Evolutionary conservation across 2,329 filamentous ascomycete genomes (phyloP), one percentile per base, ranked within the genome.

Genomic region (Pyrenochaeta sp.): DNA sequence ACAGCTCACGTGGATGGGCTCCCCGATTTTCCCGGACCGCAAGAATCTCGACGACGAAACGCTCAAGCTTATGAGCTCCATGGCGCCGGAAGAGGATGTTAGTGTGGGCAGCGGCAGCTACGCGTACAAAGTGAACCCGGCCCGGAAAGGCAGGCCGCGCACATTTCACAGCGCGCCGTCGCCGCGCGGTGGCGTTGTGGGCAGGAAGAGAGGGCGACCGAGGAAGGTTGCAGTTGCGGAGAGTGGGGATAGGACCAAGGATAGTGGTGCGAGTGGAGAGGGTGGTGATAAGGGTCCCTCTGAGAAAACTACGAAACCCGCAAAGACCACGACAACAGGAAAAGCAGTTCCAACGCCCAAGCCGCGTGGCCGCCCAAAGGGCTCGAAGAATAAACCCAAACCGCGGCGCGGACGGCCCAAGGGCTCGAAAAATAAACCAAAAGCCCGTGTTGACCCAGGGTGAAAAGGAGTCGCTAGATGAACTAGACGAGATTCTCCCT

Each of bases 1-100:
- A 8, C 64, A 65, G 20, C 42, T 72, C 29, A 72, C 67, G 10
- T 71, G 68, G 69, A 60, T 70, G 58, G 69, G 69, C 2, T 57
- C 55, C 6, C 67, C 67, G 0, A 67, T 71, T 6, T 69, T 64
- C 13, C 52, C 65, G 0, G 58, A 61, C n/a, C 42, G 60, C n/a
- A 39, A 58, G 3, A 35, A 31, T 2, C 38, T 68, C 22, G 60
- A 61, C 34, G 38, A 49, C 14, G 55, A 62, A 21, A 70, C 65
- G 2, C 32, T 59, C 13, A 21, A 40, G 13, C 35, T 53, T n/a
- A 41, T 51, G 31, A 29, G 26, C 11, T 11, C 27, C 9, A 30
- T 48, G 6, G 13, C 34, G n/a, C 23, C 37, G 6, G 20, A 11
- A 10, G 14, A 30, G 7, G 13, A 27, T 14, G 13, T 26, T n/a